Percentiles rank a stretch among this genome's conserved stretches.
phyloP scores from a whole-genome alignment of 164 flowering plant species.

The Buxus sempervirens region DNA sequence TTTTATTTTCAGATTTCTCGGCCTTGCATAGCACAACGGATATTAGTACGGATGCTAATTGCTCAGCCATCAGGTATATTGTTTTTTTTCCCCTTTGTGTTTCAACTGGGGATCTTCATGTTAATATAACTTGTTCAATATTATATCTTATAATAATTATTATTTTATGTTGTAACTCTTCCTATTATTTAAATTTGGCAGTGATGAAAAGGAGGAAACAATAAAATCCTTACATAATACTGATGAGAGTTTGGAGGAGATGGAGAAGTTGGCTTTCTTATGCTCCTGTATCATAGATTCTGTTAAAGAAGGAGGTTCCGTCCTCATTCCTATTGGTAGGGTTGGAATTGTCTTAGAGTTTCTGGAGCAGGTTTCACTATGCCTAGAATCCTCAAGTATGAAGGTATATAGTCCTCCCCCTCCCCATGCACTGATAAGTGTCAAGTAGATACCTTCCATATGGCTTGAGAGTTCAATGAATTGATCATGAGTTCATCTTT shows the following conservation, averaged over 20 bases:
- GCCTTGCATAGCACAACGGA: slow-evolving; percentile 17
- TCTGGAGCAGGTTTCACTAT: slow-evolving; percentile 55
- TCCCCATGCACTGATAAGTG: not conserved
- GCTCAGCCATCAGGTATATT: slow-evolving; percentile 17
- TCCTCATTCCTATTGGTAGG: slow-evolving; percentile 62
- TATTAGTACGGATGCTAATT: slow-evolving; percentile 8
- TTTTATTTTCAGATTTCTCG: slow-evolving; percentile 74
- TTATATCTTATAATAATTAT: too few relatives aligned
- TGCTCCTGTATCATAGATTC: slow-evolving; percentile 61
- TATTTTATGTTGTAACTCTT: not conserved
- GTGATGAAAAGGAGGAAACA: slow-evolving; percentile 25
- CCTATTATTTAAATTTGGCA: slow-evolving; percentile 15
- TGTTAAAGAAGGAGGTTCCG: slow-evolving; percentile 77
- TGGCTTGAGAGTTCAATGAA: too few relatives aligned
- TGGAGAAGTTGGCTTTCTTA: slow-evolving; percentile 64
- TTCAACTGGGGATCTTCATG: not conserved
- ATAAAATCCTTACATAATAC: slow-evolving; percentile 19
- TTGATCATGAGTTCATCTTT: too few relatives aligned
- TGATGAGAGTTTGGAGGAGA: slow-evolving; percentile 59
- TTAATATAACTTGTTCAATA: too few relatives aligned
- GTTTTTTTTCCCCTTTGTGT: not conserved
- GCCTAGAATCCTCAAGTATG: slow-evolving; percentile 42
- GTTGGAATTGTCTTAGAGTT: slow-evolving; percentile 64
- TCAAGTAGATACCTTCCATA: too few relatives aligned
- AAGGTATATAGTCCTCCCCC: slow-evolving; percentile 36